phyloP scores from a whole-genome alignment of 2,329 filamentous ascomycete genomes.

The Drechslerella stenobrocha region DNA sequence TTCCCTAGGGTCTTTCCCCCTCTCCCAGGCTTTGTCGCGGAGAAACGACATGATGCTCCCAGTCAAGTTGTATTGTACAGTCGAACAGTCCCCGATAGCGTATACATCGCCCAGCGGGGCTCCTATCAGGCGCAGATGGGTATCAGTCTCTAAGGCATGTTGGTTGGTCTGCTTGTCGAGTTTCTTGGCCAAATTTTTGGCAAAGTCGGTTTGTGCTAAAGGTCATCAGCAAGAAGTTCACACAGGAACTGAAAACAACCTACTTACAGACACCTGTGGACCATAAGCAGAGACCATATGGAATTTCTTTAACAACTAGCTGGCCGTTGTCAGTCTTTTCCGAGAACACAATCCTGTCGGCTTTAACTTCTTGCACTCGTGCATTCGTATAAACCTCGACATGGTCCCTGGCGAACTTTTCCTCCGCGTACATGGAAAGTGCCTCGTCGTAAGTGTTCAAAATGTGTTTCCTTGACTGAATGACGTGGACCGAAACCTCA shows the following conservation, averaged over 20 bases:
- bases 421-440: conserved; percentile 87
- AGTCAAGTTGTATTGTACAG: conserved; percentile 95
- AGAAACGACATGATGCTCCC: conserved; percentile 90
- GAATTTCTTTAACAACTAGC: conserved; percentile 83
- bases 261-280: conserved; percentile 77
- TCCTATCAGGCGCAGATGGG: conserved; percentile 84
- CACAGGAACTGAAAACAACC: background rate
- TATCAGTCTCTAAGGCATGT: conserved; percentile 91
- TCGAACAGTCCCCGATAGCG: conserved; percentile 91
- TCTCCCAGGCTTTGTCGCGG: conserved; percentile 85
- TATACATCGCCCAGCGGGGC: conserved; percentile 93
- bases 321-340: conserved; percentile 76
- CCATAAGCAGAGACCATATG: conserved; percentile 96
- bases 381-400: conserved; percentile 91
- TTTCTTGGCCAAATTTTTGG: conserved; percentile 73
- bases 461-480: conserved; percentile 92
- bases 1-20: conserved; percentile 84
- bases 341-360: conserved; percentile 84
- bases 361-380: conserved; percentile 82
- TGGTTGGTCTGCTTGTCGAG: conserved; percentile 81
- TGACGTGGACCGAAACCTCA: conserved; percentile 95
- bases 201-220: conserved; percentile 74
- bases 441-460: conserved; percentile 98
- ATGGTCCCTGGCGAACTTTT: conserved; percentile 84
- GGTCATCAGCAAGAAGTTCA: background rate